Evolutionary conservation across 345 rosid genomes (phyloP).

Genomic region (Cardiospermum halicacabum): DNA sequence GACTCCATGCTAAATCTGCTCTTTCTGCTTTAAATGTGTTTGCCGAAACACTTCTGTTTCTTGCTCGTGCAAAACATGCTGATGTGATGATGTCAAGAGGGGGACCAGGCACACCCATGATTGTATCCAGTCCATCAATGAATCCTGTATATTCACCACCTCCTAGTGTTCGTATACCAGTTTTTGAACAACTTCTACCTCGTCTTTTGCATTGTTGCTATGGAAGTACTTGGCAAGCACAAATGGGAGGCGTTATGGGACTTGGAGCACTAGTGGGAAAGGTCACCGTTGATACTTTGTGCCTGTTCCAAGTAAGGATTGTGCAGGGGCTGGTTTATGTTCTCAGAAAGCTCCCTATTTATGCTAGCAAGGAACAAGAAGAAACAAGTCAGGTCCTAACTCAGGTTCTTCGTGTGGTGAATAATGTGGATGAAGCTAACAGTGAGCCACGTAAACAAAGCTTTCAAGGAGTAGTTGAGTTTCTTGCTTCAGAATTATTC

Average conservation of each 20-base stretch:
- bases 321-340: slow-evolving; percentile 90
- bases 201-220: slow-evolving; percentile 97
- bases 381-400: slow-evolving; percentile 98
- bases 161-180: slow-evolving; percentile 86
- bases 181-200: slow-evolving; percentile 95
- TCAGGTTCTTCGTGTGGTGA: slow-evolving; percentile 95
- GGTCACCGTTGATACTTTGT: slow-evolving; percentile 91
- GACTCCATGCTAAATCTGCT: slow-evolving; percentile 91
- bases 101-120: slow-evolving; percentile 94
- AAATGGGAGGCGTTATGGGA: slow-evolving; percentile 99
- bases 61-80: slow-evolving; percentile 89
- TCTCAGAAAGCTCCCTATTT: slow-evolving; percentile 83
- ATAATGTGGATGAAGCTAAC: slow-evolving; percentile 93
- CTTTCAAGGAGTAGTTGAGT: slow-evolving; percentile 91
- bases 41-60: slow-evolving; percentile 85
- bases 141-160: slow-evolving; percentile 97
- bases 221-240: slow-evolving; percentile 98
- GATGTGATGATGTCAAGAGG: slow-evolving; percentile 79
- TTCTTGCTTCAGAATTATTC: slow-evolving; percentile 90
- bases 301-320: slow-evolving; percentile 82
- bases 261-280: slow-evolving; percentile 95
- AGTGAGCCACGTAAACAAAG: slow-evolving; percentile 88
- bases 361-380: slow-evolving; percentile 94
- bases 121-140: slow-evolving; percentile 97
- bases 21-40: slow-evolving; percentile 73